A percentile compares a stretch with the other conserved stretches of the same genome.
Conservation (phyloP, 805 yeast genomes). For the Cyberlindnera saturnus region DNA sequence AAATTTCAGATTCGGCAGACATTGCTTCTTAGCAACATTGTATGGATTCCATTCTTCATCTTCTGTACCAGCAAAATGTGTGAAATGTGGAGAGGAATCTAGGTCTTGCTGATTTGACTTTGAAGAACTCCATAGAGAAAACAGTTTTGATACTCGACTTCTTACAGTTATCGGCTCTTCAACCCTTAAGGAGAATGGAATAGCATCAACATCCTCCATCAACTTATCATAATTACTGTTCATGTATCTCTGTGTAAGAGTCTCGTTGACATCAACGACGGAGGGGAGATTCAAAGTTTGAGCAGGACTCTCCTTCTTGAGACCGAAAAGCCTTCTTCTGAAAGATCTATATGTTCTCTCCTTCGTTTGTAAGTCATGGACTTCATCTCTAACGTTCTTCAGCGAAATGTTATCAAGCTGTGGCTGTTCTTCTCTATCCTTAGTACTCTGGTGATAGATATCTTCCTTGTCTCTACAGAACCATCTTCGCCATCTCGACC, state of each 20-base stretch:
- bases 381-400: too few species aligned
- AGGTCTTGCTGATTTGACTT: background rate
- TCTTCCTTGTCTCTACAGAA: background rate
- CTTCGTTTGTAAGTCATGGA: background rate
- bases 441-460: background rate
- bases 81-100: slow-evolving; percentile 1
- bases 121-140: slow-evolving; percentile 16
- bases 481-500: too few species aligned
- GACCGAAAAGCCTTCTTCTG: slow-evolving; percentile 6
- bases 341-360: slow-evolving; percentile 3
- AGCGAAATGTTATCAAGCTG: background rate
- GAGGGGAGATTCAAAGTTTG: background rate
- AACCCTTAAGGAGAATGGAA: slow-evolving; percentile 18
- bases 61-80: slow-evolving; percentile 1
- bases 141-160: slow-evolving; percentile 5
- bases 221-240: slow-evolving; percentile 15
- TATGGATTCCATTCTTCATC: slow-evolving; percentile 19
- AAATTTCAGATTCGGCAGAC: background rate
- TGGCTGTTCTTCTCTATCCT: background rate
- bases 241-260: slow-evolving; percentile 24
- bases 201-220: slow-evolving; percentile 20
- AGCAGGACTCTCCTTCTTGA: background rate
- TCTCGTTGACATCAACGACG: slow-evolving; percentile 12
- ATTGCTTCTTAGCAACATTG: slow-evolving; percentile 10
- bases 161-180: slow-evolving; percentile 9